Conservation (phyloP, 352 stramenopile species). For the Pythium guiyangense region DNA sequence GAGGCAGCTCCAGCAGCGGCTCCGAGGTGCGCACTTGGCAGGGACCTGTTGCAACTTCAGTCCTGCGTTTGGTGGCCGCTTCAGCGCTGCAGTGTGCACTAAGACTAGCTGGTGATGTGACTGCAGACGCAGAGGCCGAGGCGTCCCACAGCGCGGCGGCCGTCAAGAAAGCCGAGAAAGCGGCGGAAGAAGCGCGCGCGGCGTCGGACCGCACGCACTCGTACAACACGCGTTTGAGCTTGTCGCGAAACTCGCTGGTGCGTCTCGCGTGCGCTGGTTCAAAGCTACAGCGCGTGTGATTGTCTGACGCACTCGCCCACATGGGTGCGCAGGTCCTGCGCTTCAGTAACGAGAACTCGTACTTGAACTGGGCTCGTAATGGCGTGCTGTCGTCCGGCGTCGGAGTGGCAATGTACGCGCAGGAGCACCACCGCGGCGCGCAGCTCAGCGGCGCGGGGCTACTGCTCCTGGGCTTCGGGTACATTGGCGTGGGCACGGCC, state of each 20-base stretch:
- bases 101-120: background rate
- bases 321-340: conserved; percentile 44
- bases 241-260: conserved; percentile 32
- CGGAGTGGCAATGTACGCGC: conserved; percentile 84
- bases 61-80: no score
- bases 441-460: conserved; percentile 76
- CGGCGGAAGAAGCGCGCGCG: conserved; percentile 17
- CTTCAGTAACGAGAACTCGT: conserved; percentile 88
- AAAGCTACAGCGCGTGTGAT: background rate
- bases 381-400: conserved; percentile 78
- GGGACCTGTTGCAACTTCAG: background rate
- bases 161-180: conserved; percentile 12
- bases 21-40: background rate
- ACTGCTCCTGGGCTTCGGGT: conserved; percentile 81
- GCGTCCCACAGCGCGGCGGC: background rate
- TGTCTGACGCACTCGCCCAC: background rate
- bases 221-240: conserved; percentile 23
- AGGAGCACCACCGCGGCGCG: conserved; percentile 83
- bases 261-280: background rate
- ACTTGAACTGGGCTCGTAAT: conserved; percentile 86
- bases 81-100: no score
- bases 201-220: conserved; percentile 30
- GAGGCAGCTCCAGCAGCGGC: conserved; percentile 11
- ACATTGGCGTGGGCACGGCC: conserved; percentile 81
- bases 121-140: background rate